Conservation (phyloP, 805 yeast species). For the Vanderwaltozyma polyspora region DNA sequence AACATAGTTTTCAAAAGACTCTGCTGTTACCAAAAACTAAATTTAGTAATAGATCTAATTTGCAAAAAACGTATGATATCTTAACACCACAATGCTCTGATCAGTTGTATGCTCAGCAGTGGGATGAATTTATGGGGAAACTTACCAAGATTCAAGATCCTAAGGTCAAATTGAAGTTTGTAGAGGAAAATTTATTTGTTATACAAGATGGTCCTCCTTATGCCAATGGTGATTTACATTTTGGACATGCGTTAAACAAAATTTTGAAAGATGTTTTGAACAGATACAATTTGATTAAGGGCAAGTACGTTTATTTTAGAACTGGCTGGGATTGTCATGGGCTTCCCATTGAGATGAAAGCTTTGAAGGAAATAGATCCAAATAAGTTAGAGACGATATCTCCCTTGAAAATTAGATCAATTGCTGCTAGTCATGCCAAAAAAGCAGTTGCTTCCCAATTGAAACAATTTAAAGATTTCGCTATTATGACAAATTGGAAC, state of each 20-base stretch:
- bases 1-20: conserved; percentile 25
- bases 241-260: conserved; percentile 89
- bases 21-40: conserved; percentile 55
- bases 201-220: conserved; percentile 98
- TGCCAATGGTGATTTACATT: conserved; percentile 88
- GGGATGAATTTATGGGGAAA: conserved; percentile 12
- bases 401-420: conserved; percentile 44
- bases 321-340: conserved; percentile 99
- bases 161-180: conserved; percentile 14
- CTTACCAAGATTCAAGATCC: conserved; percentile 11
- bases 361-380: conserved; percentile 38
- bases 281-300: conserved; percentile 54
- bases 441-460: conserved; percentile 54
- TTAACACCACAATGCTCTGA: conserved; percentile 45
- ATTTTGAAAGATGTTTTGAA: conserved; percentile 76
- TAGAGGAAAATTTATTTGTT: conserved; percentile 38
- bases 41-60: conserved; percentile 52
- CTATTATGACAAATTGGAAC: conserved; percentile 75
- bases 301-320: conserved; percentile 53
- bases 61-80: conserved; percentile 31
- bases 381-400: conserved; percentile 27
- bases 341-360: conserved; percentile 86
- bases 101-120: conserved; percentile 58
- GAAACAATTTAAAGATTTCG: conserved; percentile 54
- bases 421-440: conserved; percentile 62